phyloP scores from a whole-genome alignment of 2,329 filamentous ascomycete genomes.

The Ophioceras dolichostomum region DNA sequence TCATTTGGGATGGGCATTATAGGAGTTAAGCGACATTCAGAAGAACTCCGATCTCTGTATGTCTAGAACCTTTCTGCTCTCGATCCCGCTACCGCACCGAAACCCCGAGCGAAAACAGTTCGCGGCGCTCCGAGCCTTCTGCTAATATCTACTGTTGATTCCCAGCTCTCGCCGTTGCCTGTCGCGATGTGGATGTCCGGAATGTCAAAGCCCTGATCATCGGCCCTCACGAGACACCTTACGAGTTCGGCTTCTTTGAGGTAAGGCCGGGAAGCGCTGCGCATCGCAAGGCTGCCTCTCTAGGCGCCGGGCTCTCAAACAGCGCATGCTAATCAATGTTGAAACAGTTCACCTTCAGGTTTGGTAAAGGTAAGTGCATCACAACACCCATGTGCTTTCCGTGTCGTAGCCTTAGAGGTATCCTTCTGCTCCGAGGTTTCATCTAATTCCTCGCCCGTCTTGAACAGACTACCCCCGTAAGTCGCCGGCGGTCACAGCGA shows the following conservation, averaged over 20 bases:
- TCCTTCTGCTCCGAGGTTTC: too few relatives aligned
- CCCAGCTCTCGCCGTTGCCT: slow-evolving; percentile 74
- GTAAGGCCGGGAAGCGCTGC: slow-evolving; percentile 42
- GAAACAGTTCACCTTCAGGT: slow-evolving; percentile 66
- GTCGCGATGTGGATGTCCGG: slow-evolving; percentile 77
- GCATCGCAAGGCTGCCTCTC: too few relatives aligned
- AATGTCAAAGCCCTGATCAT: slow-evolving; percentile 81
- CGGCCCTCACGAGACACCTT: slow-evolving; percentile 86
- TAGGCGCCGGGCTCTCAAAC: too few relatives aligned
- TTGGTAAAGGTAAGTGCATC: slow-evolving; percentile 50
- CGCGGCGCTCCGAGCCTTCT: too few relatives aligned
- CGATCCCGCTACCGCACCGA: too few relatives aligned
- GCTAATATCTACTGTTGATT: too few relatives aligned
- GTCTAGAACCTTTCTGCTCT: too few relatives aligned
- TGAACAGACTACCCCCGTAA: slow-evolving; percentile 69
- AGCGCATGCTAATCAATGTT: too few relatives aligned
- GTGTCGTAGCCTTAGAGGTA: too few relatives aligned
- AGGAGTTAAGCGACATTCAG: slow-evolving; percentile 83
- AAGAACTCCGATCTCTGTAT: slow-evolving; percentile 72
- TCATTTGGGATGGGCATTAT: too few relatives aligned
- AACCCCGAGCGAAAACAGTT: too few relatives aligned
- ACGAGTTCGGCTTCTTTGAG: slow-evolving; percentile 97
- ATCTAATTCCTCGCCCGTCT: slow-evolving; percentile 1
- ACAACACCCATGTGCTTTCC: neutral
- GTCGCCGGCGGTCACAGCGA: slow-evolving; percentile 48